Evolutionary conservation across 2,329 filamentous ascomycete genomes (phyloP).

Genomic region (Aspergillus thermomutatus): DNA sequence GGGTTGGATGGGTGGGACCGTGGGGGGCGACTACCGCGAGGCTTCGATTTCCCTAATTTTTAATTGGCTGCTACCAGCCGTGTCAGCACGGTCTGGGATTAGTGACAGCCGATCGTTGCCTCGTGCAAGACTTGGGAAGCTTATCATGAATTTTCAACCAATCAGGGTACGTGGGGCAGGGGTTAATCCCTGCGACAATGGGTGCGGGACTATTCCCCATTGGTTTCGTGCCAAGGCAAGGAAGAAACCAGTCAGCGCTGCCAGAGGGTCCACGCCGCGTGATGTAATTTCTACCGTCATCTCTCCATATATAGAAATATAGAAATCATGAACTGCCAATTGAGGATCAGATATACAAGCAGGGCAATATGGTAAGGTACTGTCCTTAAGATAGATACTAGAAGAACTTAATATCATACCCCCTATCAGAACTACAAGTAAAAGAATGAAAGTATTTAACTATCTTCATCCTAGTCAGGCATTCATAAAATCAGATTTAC

Average conservation of each 20-base stretch:
- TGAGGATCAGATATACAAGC: not conserved
- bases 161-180: not conserved
- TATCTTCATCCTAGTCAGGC: not conserved
- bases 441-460: not conserved
- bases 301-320: not conserved
- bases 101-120: constrained; percentile 16
- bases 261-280: not conserved
- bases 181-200: constrained; percentile 6
- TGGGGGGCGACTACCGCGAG: not conserved
- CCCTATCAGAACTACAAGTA: not conserved
- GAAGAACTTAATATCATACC: not conserved
- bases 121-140: constrained; percentile 19
- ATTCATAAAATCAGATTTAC: too few species aligned
- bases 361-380: not conserved
- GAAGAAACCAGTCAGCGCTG: constrained; percentile 3
- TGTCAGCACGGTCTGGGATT: constrained; percentile 17
- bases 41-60: not conserved
- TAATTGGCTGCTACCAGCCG: constrained; percentile 7
- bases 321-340: not conserved
- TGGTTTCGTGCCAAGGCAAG: not conserved
- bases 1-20: not conserved
- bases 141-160: constrained; percentile 12
- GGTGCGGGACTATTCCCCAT: constrained; percentile 5
- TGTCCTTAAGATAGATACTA: not conserved
- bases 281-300: constrained; percentile 14